Conservation (phyloP, 345 rosid genomes). For the sweet orange (Citrus sinensis) region DVS_A1.0 CM039162.1:22724501-22725000, state of each 20-base stretch:
- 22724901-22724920: neutral
- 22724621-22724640: constrained; percentile 11
- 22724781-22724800: neutral
- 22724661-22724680: neutral
- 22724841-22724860: neutral
- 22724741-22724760: neutral
- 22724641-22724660: neutral
- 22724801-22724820: neutral
- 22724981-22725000: neutral
- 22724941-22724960: neutral
- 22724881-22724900: neutral
- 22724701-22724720: neutral
- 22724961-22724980: neutral
- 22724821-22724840: neutral
- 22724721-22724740: neutral
- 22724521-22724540: neutral
- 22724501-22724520: neutral
- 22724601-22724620: constrained; percentile 14
- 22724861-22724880: neutral
- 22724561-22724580: neutral
- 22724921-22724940: neutral
- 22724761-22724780: constrained; percentile 4
- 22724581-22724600: neutral
- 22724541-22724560: too few relatives aligned
- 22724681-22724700: neutral